Evolutionary conservation across 768 basidiomycete genomes (phyloP).

Genomic region (Auricularia sp.): DNA sequence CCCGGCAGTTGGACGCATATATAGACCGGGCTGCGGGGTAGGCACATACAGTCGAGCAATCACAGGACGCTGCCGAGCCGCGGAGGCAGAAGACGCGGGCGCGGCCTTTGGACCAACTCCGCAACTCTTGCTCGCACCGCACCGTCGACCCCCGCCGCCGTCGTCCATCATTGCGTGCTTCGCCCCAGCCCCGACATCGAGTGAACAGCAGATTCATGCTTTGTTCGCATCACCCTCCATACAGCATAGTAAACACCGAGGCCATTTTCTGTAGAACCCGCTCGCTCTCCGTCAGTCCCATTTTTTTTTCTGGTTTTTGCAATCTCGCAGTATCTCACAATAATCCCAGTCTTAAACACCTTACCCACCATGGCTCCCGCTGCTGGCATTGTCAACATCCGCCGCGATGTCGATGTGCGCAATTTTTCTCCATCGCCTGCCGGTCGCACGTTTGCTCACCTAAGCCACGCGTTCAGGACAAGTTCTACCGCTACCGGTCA

Average conservation of each 20-base stretch:
- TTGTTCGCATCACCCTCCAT: slow-evolving; percentile 72
- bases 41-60: no score
- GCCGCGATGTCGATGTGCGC: slow-evolving; percentile 75
- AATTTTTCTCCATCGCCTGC: background rate
- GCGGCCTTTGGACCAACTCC: background rate
- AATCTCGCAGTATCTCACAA: background rate
- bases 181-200: background rate
- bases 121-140: background rate
- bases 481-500: slow-evolving; percentile 89
- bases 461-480: slow-evolving; percentile 37
- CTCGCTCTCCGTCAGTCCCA: slow-evolving; percentile 36
- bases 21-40: no score
- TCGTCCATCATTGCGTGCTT: background rate
- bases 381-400: slow-evolving; percentile 79
- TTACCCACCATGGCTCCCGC: slow-evolving; percentile 64
- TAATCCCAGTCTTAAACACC: slow-evolving; percentile 46
- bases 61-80: background rate
- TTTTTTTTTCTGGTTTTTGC: background rate
- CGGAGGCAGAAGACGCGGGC: no score
- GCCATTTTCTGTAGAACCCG: slow-evolving; percentile 33
- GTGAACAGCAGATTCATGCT: slow-evolving; percentile 56
- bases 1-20: background rate
- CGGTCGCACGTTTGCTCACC: background rate
- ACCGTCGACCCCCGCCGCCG: background rate
- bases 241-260: slow-evolving; percentile 40